A percentile compares a stretch with the other conserved stretches of the same genome.
Conservation (phyloP, 306 rosid species). For the Prunus dulcis region DNA sequence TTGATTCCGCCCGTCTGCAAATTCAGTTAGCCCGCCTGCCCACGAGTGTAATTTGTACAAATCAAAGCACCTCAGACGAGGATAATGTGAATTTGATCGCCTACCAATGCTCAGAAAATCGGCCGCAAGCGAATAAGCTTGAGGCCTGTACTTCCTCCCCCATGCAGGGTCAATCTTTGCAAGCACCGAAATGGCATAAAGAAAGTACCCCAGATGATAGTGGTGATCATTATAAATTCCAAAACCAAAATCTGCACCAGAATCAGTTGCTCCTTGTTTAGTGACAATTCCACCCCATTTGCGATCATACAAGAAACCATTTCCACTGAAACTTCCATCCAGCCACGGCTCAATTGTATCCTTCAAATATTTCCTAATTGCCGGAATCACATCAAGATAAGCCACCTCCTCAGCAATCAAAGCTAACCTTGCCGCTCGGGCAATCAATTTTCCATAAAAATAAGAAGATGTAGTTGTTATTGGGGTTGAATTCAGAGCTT, state of each 20-base stretch:
- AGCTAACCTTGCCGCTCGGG: slow-evolving; percentile 85
- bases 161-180: slow-evolving; percentile 70
- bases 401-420: slow-evolving; percentile 81
- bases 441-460: slow-evolving; percentile 68
- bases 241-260: slow-evolving; percentile 71
- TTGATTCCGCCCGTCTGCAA: slow-evolving; percentile 77
- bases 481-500: slow-evolving; percentile 35
- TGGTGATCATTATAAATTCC: slow-evolving; percentile 85
- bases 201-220: slow-evolving; percentile 71
- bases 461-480: slow-evolving; percentile 42
- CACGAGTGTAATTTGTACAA: slow-evolving; percentile 72
- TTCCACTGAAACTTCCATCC: slow-evolving; percentile 65
- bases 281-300: slow-evolving; percentile 89
- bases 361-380: slow-evolving; percentile 46
- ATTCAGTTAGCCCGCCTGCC: slow-evolving; percentile 87
- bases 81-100: slow-evolving; percentile 37
- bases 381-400: slow-evolving; percentile 53
- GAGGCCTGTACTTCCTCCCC: slow-evolving; percentile 66
- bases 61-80: slow-evolving; percentile 78
- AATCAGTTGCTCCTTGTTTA: slow-evolving; percentile 54
- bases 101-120: slow-evolving; percentile 62
- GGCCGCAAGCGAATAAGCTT: slow-evolving; percentile 61
- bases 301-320: slow-evolving; percentile 66
- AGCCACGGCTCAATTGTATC: slow-evolving; percentile 83
- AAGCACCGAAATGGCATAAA: slow-evolving; percentile 79